phyloP scores from a whole-genome alignment of 768 basidiomycete species.

The Podaxis sp. region DNA sequence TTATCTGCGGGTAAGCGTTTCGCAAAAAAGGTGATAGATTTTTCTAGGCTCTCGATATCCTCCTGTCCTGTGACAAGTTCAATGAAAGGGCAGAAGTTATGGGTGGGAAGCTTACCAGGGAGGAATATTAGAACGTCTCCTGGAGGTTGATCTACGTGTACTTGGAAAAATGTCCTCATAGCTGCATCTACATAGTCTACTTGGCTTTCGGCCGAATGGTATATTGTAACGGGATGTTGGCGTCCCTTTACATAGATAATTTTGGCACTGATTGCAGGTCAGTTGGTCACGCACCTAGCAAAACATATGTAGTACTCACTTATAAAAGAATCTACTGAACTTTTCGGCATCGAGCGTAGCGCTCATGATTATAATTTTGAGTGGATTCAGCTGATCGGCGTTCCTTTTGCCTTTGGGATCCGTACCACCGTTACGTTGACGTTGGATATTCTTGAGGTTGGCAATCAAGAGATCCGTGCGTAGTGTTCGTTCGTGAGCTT shows the following conservation, averaged over 20 bases:
- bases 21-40: conserved; percentile 68
- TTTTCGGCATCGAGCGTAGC: conserved; percentile 96
- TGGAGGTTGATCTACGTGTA: conserved; percentile 74
- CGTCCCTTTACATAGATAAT: conserved; percentile 92
- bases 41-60: conserved; percentile 88
- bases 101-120: conserved; percentile 51
- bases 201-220: conserved; percentile 72
- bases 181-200: conserved; percentile 88
- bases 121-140: conserved; percentile 95
- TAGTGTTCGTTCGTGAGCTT: conserved; percentile 95
- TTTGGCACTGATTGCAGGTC: conserved; percentile 57
- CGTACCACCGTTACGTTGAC: conserved; percentile 50
- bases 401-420: conserved; percentile 47
- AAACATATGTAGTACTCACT: conserved; percentile 47
- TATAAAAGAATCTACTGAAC: conserved; percentile 84
- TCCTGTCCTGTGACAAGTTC: conserved; percentile 73
- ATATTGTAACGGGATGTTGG: conserved; percentile 87
- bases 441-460: conserved; percentile 81
- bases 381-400: conserved; percentile 47
- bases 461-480: conserved; percentile 94
- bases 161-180: conserved; percentile 91
- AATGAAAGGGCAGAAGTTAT: neutral
- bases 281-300: neutral
- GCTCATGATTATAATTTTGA: conserved; percentile 96
- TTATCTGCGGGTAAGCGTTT: conserved; percentile 65